Evolutionary conservation across 352 stramenopile genomes (phyloP).

Genomic region (Globisporangium megalacanthum): DNA sequence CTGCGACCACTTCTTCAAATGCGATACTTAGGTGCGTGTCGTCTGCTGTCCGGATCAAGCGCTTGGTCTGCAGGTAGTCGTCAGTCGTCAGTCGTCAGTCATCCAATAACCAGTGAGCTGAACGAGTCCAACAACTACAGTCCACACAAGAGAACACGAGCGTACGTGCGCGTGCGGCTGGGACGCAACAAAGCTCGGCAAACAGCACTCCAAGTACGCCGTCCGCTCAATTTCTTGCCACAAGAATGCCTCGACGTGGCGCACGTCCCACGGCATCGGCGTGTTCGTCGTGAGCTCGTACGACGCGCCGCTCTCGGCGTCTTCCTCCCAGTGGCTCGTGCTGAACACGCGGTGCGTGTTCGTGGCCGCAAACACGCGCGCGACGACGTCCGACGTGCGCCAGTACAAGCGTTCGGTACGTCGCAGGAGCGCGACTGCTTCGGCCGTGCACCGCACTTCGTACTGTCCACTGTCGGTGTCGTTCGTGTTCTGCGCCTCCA

Average conservation of each 20-base stretch:
- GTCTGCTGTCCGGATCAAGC: neutral
- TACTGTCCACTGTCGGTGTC: neutral
- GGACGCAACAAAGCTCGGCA: neutral
- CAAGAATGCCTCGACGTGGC: neutral
- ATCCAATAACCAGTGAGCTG: neutral
- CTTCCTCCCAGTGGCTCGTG: neutral
- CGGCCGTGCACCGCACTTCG: neutral
- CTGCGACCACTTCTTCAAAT: neutral
- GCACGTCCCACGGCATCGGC: neutral
- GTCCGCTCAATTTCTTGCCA: neutral
- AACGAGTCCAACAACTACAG: too few species aligned
- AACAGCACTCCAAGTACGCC: neutral
- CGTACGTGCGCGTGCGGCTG: neutral
- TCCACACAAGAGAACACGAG: too few species aligned
- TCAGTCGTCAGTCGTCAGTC: too few species aligned
- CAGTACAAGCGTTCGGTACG: neutral
- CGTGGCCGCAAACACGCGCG: neutral
- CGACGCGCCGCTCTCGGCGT: neutral
- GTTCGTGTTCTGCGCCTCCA: neutral
- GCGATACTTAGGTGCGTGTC: neutral
- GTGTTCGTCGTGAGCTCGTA: constrained; percentile 7
- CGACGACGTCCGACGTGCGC: neutral
- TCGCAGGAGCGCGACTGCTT: neutral
- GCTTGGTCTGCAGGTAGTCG: neutral
- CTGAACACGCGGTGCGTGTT: neutral